phyloP scores from a whole-genome alignment of 805 yeast genomes.

The Groenewaldozyma tartarivorans region DNA sequence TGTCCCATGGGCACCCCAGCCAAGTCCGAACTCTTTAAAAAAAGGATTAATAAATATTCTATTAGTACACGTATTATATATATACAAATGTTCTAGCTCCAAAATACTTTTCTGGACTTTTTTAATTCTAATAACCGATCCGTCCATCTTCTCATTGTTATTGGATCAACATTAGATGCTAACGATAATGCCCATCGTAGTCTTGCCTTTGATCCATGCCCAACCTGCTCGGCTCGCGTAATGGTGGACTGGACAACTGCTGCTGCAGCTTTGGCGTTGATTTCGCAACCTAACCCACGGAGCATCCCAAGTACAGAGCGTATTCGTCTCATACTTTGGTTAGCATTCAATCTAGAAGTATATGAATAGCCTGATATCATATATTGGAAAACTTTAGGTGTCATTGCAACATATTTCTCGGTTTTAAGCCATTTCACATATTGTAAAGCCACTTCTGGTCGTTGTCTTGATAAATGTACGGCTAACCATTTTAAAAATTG shows the following conservation, averaged over 20 bases:
- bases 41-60: background rate
- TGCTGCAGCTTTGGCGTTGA: constrained; percentile 8
- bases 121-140: constrained; percentile 16
- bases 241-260: constrained; percentile 21
- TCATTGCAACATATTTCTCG: constrained; percentile 9
- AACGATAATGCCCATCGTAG: constrained; percentile 24
- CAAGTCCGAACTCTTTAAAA: background rate
- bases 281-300: constrained; percentile 5
- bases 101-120: constrained; percentile 16
- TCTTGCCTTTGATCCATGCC: constrained; percentile 20
- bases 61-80: background rate
- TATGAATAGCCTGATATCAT: constrained; percentile 18
- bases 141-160: constrained; percentile 17
- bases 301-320: constrained; percentile 14
- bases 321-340: constrained; percentile 18
- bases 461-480: constrained; percentile 13
- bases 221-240: constrained; percentile 12
- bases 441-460: constrained; percentile 16
- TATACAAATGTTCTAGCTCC: constrained; percentile 8
- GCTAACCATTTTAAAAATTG: constrained; percentile 13
- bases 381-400: constrained; percentile 13
- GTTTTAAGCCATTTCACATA: constrained; percentile 19
- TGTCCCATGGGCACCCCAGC: too few relatives aligned
- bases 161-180: constrained; percentile 20
- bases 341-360: constrained; percentile 16